Conservation (phyloP, 345 rosid genomes). For the Corchorus capsularis region DNA sequence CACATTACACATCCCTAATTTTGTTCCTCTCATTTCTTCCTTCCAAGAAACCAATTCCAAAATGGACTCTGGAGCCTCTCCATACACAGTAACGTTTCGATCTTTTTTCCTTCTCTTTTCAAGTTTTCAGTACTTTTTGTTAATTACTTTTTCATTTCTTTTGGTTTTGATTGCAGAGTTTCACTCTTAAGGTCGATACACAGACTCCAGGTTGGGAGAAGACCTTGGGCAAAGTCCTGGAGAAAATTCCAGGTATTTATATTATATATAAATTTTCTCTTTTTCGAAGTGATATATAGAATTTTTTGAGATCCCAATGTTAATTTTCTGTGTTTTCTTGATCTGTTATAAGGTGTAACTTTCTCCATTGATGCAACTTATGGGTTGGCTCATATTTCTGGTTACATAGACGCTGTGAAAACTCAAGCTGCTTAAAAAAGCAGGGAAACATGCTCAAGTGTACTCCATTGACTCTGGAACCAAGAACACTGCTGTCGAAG, state of each 20-base stretch:
- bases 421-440: constrained; percentile 1
- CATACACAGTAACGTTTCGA: not conserved
- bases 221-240: not conserved
- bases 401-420: not conserved
- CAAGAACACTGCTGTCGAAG: not conserved
- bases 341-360: constrained; percentile 8
- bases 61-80: constrained; percentile 4
- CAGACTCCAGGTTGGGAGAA: constrained; percentile 7
- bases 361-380: constrained; percentile 9
- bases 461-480: not conserved
- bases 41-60: not conserved
- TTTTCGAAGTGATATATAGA: no score
- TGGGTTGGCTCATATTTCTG: not conserved
- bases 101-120: not conserved
- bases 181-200: constrained; percentile 1
- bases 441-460: constrained; percentile 14
- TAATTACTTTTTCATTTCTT: not conserved
- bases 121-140: not conserved
- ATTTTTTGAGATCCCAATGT: not conserved
- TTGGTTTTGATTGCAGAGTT: constrained; percentile 4
- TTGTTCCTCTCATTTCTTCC: not conserved
- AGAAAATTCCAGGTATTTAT: constrained; percentile 12
- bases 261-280: no score
- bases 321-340: not conserved
- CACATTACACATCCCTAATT: not conserved